Evolutionary conservation across 768 basidiomycete genomes (phyloP).

Genomic region (Boletus tomentosulus): DNA sequence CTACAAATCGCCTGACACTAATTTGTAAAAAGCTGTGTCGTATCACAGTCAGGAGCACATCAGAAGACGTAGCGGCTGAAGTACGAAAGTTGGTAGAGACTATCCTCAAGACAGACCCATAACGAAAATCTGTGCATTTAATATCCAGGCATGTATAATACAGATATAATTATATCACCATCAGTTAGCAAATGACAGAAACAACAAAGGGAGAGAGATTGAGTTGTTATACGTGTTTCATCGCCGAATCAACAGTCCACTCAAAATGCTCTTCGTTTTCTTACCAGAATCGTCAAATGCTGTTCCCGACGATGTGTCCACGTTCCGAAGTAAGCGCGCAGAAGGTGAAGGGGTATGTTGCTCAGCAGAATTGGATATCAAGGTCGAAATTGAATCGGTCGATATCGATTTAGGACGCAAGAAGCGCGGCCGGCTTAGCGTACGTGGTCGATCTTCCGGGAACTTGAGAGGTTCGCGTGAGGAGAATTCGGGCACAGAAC

Average conservation of each 20-base stretch:
- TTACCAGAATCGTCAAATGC: conserved; percentile 21
- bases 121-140: conserved; percentile 5
- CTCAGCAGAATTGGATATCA: conserved; percentile 11
- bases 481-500: conserved; percentile 25
- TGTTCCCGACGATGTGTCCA: conserved; percentile 3
- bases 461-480: conserved; percentile 6
- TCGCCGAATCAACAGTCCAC: conserved; percentile 37
- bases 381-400: conserved; percentile 48
- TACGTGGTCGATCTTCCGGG: conserved; percentile 20
- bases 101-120: conserved; percentile 31
- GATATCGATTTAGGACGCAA: conserved; percentile 51
- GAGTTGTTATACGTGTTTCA: conserved; percentile 13
- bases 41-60: conserved; percentile 91
- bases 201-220: neutral
- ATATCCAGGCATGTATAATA: conserved; percentile 22
- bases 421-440: conserved; percentile 20
- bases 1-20: neutral
- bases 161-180: conserved; percentile 20
- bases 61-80: conserved; percentile 79
- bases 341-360: conserved; percentile 5
- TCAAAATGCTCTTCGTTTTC: conserved; percentile 40
- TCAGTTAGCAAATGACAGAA: conserved; percentile 7
- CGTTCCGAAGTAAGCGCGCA: conserved; percentile 1
- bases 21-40: conserved; percentile 70
- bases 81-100: conserved; percentile 52